phyloP scores from a whole-genome alignment of 192 early-diverging fungal genomes.

The Coemansia sp. region DNA sequence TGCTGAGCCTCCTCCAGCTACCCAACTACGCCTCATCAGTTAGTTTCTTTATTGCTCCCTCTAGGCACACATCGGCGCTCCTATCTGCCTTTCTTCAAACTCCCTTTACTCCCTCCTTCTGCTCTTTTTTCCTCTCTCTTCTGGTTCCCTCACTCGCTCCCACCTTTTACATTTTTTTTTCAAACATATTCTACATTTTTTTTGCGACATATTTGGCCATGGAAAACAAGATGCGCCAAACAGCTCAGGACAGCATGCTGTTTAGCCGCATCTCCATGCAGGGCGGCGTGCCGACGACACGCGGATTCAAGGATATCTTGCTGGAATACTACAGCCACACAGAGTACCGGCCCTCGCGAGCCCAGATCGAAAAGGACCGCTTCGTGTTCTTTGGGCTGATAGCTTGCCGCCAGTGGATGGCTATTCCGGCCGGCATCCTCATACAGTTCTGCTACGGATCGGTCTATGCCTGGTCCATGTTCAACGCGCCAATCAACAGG shows the following conservation, averaged over 20 bases:
- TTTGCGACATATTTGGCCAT: neutral
- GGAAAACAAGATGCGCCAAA: constrained; percentile 5
- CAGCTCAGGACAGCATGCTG: constrained; percentile 38
- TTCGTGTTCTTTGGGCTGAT: constrained; percentile 55
- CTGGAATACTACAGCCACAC: constrained; percentile 53
- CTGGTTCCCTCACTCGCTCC: too few species aligned
- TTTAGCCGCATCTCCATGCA: constrained; percentile 46
- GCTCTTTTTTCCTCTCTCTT: neutral
- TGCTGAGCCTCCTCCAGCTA: neutral
- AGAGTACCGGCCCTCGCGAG: constrained; percentile 34
- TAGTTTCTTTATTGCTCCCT: neutral
- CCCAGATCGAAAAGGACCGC: constrained; percentile 39
- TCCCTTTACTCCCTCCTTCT: neutral
- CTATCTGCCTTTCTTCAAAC: neutral
- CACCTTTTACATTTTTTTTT: neutral
- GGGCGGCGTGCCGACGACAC: constrained; percentile 9
- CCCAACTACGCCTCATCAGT: neutral
- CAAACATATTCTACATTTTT: neutral
- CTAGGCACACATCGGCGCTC: neutral
- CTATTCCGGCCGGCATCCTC: constrained; percentile 61
- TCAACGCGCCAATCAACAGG: constrained; percentile 63
- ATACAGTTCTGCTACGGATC: constrained; percentile 69
- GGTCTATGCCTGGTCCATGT: constrained; percentile 69
- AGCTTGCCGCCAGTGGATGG: constrained; percentile 60
- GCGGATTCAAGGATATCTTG: constrained; percentile 19